phyloP scores from a whole-genome alignment of 1,139 yeast genomes.

The Lodderomyces oxycetoniae region DNA sequence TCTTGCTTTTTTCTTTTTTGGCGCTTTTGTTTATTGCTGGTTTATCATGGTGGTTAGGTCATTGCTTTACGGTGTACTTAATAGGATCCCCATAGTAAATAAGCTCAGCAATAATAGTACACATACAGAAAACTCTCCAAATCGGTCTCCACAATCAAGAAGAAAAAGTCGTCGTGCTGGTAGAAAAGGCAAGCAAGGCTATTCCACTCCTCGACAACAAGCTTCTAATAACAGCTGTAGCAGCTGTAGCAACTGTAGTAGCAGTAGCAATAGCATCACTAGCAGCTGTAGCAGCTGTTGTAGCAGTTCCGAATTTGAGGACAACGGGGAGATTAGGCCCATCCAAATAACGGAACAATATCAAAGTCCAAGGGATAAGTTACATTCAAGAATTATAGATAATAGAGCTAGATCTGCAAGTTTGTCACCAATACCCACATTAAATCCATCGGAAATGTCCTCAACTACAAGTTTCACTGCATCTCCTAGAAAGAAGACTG shows the following conservation, averaged over 20 bases:
- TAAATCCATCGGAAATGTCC: background rate
- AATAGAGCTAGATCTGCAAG: slow-evolving; percentile 8
- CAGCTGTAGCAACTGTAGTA: no score
- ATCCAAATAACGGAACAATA: slow-evolving; percentile 3
- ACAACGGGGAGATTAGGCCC: slow-evolving; percentile 8
- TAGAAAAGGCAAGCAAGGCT: no score
- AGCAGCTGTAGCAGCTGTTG: no score
- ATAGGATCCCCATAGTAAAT: slow-evolving; percentile 10
- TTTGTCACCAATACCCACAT: background rate
- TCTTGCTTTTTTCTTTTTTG: background rate
- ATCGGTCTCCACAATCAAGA: no score
- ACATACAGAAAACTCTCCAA: no score
- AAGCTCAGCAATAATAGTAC: no score
- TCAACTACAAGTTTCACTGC: background rate
- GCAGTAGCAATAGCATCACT: no score
- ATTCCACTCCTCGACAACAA: no score
- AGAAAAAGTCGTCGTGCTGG: no score
- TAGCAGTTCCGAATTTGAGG: slow-evolving; percentile 5
- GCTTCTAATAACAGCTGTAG: no score
- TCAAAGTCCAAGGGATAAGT: slow-evolving; percentile 13
- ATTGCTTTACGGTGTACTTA: slow-evolving; percentile 9
- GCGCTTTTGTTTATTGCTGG: background rate
- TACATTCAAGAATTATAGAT: slow-evolving; percentile 11
- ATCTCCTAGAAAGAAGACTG: background rate
- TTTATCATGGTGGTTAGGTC: slow-evolving; percentile 12